phyloP scores from a whole-genome alignment of 495 filamentous ascomycete species.

The Neurospora sp. region DNA sequence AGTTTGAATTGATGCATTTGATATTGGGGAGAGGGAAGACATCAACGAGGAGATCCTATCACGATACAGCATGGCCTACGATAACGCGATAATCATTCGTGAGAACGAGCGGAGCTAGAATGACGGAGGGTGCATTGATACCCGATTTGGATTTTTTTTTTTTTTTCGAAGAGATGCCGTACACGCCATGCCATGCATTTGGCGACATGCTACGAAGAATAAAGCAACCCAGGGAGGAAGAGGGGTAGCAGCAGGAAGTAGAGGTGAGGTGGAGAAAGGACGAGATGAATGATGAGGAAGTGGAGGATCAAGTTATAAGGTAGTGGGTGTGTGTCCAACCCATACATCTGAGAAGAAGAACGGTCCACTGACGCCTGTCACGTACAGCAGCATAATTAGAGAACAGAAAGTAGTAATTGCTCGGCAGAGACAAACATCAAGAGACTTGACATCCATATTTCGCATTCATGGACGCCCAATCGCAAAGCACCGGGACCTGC shows the following conservation, averaged over 20 bases:
- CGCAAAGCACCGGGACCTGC: too few relatives aligned
- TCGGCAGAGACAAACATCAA: too few relatives aligned
- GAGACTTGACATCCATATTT: too few relatives aligned
- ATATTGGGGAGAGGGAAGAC: neutral
- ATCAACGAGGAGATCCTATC: neutral
- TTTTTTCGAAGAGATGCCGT: neutral
- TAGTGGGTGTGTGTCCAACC: too few relatives aligned
- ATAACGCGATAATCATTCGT: neutral
- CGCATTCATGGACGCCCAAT: too few relatives aligned
- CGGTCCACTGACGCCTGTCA: too few relatives aligned
- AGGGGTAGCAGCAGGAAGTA: neutral
- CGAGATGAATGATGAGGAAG: too few relatives aligned
- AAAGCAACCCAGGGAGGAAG: neutral
- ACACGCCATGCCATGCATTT: neutral
- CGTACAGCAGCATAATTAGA: too few relatives aligned
- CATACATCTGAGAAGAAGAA: too few relatives aligned
- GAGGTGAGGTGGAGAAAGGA: too few relatives aligned
- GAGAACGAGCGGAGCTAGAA: neutral
- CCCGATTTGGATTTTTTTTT: neutral
- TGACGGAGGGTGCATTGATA: neutral
- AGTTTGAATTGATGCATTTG: neutral
- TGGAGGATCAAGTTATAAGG: too few relatives aligned
- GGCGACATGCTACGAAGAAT: neutral
- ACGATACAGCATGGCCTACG: neutral
- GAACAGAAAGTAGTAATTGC: too few relatives aligned